phyloP scores from a whole-genome alignment of 1,284 basidiomycete genomes.

The Tilletia horrida region DNA sequence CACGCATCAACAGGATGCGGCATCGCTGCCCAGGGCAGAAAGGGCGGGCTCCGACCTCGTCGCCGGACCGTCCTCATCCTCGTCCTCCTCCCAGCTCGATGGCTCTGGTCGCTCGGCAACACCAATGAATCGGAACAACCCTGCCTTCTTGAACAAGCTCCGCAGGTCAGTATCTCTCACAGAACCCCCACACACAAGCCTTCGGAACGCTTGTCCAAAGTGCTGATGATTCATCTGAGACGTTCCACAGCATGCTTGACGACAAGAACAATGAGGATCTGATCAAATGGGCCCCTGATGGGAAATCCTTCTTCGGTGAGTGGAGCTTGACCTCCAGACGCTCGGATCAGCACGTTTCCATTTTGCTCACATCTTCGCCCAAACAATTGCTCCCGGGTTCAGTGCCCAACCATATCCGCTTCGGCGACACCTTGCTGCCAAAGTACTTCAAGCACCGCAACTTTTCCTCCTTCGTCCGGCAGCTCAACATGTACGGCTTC shows the following conservation, averaged over 20 bases:
- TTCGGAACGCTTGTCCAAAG: no score
- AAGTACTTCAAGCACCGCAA: constrained; percentile 96
- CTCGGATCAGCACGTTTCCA: constrained; percentile 26
- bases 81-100: neutral
- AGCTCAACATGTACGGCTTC: constrained; percentile 76
- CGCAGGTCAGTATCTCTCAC: constrained; percentile 65
- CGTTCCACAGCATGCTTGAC: constrained; percentile 74
- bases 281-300: constrained; percentile 83
- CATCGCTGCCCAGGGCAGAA: neutral
- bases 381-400: neutral
- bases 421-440: constrained; percentile 83
- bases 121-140: constrained; percentile 58
- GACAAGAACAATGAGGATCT: constrained; percentile 75
- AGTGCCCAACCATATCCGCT: constrained; percentile 91
- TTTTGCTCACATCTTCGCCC: neutral
- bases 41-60: neutral
- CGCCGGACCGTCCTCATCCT: constrained; percentile 9
- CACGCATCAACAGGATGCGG: no score
- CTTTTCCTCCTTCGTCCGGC: constrained; percentile 88
- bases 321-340: no score
- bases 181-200: constrained; percentile 19
- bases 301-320: constrained; percentile 82
- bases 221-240: constrained; percentile 20
- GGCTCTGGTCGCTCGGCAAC: constrained; percentile 22
- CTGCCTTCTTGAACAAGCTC: constrained; percentile 87